A percentile compares a stretch with the other conserved stretches of the same genome.
phyloP scores from a whole-genome alignment of 306 rosid species.

The Quercus alba region DNA sequence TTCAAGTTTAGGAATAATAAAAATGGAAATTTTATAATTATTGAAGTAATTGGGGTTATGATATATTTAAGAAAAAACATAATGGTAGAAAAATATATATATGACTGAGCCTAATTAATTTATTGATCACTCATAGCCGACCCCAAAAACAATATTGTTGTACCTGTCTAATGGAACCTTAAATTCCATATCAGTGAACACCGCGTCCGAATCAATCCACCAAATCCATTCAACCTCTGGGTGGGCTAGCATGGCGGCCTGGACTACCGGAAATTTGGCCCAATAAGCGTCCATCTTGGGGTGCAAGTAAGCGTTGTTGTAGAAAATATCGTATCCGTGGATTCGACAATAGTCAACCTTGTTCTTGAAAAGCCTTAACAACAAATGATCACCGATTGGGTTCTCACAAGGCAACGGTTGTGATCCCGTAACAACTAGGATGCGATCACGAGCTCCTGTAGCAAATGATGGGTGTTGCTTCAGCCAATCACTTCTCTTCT shows the following conservation, averaged over 20 bases:
- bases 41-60: no score
- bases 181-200: constrained; percentile 44
- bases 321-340: constrained; percentile 37
- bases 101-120: no score
- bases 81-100: no score
- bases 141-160: neutral
- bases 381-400: constrained; percentile 42
- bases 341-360: constrained; percentile 51
- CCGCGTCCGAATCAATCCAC: constrained; percentile 54
- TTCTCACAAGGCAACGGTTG: constrained; percentile 40
- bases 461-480: constrained; percentile 19
- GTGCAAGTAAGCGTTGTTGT: constrained; percentile 36
- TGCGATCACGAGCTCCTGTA: neutral
- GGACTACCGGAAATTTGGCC: constrained; percentile 36
- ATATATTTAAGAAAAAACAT: no score
- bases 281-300: constrained; percentile 42
- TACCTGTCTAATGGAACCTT: constrained; percentile 27
- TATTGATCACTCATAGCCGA: no score
- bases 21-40: no score
- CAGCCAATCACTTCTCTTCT: constrained; percentile 40
- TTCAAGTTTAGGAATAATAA: no score
- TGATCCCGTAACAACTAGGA: constrained; percentile 42
- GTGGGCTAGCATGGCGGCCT: constrained; percentile 44
- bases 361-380: constrained; percentile 50
- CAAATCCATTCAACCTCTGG: constrained; percentile 49